Evolutionary conservation across 495 filamentous ascomycete genomes (phyloP).

Genomic region (Letharia columbiana): DNA sequence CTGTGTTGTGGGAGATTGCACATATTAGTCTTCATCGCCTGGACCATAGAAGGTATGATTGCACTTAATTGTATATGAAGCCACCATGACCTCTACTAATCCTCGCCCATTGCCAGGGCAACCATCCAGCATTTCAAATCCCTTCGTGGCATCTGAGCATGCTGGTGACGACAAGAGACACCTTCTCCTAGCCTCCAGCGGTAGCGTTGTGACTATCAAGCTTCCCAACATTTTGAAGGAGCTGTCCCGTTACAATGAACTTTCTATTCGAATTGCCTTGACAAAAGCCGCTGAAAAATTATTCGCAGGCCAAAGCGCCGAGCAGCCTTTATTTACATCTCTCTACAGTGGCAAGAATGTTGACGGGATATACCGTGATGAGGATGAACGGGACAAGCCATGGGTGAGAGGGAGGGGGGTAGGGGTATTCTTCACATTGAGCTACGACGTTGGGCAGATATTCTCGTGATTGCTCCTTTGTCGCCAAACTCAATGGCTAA

Average conservation of each 20-base stretch:
- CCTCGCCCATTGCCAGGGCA: not conserved
- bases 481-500: constrained; percentile 77
- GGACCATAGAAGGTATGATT: not conserved
- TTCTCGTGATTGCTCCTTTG: constrained; percentile 71
- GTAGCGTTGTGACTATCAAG: constrained; percentile 85
- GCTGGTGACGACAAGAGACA: constrained; percentile 58
- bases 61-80: not conserved
- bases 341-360: constrained; percentile 49
- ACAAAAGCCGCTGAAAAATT: constrained; percentile 64
- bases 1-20: not conserved
- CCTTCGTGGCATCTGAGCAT: constrained; percentile 31
- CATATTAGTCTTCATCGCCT: not conserved
- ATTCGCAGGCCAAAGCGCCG: constrained; percentile 54
- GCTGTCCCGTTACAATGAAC: constrained; percentile 46
- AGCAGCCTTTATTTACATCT: constrained; percentile 55
- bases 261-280: constrained; percentile 73
- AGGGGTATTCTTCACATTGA: constrained; percentile 72
- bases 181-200: constrained; percentile 68
- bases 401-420: constrained; percentile 48
- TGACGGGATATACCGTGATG: constrained; percentile 65
- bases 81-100: not conserved
- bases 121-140: constrained; percentile 1
- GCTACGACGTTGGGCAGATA: constrained; percentile 67
- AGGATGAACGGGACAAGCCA: constrained; percentile 69
- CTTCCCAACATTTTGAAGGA: constrained; percentile 60